phyloP scores from a whole-genome alignment of 140 eudicot genomes.

The Stevia rebaudiana region DNA sequence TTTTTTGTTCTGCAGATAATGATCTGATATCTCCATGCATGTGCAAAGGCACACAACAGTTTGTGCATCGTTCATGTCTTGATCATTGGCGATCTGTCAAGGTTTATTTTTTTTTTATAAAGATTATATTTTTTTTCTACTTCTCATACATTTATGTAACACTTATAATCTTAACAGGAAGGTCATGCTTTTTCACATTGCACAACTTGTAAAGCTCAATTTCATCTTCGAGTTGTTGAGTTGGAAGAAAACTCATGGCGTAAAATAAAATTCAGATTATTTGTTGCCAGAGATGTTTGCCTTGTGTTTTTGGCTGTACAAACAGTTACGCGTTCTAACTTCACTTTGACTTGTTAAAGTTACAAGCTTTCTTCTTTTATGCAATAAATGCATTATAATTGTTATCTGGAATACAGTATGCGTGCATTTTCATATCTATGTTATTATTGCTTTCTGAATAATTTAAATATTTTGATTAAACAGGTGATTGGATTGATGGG shows the following conservation, averaged over 20 bases:
- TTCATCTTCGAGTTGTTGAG: conserved; percentile 63
- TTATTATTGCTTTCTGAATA: conserved; percentile 6
- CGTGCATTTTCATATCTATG: neutral
- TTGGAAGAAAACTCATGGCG: conserved; percentile 69
- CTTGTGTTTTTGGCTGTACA: conserved; percentile 80
- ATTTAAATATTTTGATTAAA: conserved; percentile 11
- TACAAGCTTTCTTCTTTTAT: neutral
- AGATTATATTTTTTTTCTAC: neutral
- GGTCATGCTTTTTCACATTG: conserved; percentile 92
- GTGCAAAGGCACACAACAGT: conserved; percentile 97
- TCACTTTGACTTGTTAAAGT: neutral
- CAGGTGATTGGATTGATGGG: conserved; percentile 77
- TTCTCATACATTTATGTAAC: neutral
- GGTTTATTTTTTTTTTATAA: conserved; percentile 24
- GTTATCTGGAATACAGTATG: neutral
- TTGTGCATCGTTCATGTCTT: conserved; percentile 86
- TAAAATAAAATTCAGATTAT: conserved; percentile 70
- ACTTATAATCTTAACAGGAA: conserved; percentile 39
- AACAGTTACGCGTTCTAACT: conserved; percentile 43
- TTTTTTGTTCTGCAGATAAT: conserved; percentile 38
- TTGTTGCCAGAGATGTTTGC: conserved; percentile 80
- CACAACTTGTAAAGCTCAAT: conserved; percentile 90
- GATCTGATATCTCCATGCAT: conserved; percentile 90
- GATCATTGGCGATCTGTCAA: conserved; percentile 95
- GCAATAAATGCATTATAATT: neutral